Evolutionary conservation across 2,329 filamentous ascomycete species (phyloP).

Genomic region (Helotiales sp.): DNA sequence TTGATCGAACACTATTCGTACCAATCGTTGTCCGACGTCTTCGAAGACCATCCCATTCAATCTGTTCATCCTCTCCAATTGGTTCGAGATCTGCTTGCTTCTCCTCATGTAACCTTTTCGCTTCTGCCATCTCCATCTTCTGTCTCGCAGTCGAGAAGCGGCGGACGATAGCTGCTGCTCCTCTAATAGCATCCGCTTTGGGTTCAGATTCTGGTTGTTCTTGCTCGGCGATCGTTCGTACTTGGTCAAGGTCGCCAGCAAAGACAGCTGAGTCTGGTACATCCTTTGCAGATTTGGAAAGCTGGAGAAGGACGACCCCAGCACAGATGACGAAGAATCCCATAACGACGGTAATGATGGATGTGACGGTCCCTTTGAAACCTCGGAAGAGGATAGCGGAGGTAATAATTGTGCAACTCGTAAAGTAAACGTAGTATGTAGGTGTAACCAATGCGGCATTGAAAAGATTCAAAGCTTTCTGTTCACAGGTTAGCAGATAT

Average conservation of each 20-base stretch:
- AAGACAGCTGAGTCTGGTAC: conserved; percentile 93
- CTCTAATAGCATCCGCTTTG: conserved; percentile 93
- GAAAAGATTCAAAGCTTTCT: conserved; percentile 98
- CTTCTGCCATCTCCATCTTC: conserved; percentile 78
- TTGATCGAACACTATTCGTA: conserved; percentile 36
- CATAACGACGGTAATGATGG: conserved; percentile 86
- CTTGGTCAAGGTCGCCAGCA: conserved; percentile 88
- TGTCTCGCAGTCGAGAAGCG: conserved; percentile 74
- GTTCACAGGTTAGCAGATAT: conserved; percentile 21
- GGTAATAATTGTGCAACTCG: conserved; percentile 90
- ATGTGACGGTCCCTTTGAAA: conserved; percentile 80
- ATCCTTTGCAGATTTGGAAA: conserved; percentile 98
- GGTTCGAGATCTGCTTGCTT: conserved; percentile 71
- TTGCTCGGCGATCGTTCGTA: conserved; percentile 91
- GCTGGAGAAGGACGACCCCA: conserved; percentile 86
- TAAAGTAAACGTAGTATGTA: conserved; percentile 99
- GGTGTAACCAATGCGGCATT: conserved; percentile 96
- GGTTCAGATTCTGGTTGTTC: conserved; percentile 96
- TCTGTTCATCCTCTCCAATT: conserved; percentile 73
- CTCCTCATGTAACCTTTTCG: conserved; percentile 76
- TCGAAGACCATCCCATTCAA: conserved; percentile 89
- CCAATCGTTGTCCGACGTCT: conserved; percentile 61
- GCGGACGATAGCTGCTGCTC: conserved; percentile 83
- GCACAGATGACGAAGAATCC: conserved; percentile 94
- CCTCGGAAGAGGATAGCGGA: conserved; percentile 90